Evolutionary conservation across 1,284 basidiomycete species (phyloP), one percentile per base, ranked within the genome.

Genomic region (Boletus semigastroideus): DNA sequence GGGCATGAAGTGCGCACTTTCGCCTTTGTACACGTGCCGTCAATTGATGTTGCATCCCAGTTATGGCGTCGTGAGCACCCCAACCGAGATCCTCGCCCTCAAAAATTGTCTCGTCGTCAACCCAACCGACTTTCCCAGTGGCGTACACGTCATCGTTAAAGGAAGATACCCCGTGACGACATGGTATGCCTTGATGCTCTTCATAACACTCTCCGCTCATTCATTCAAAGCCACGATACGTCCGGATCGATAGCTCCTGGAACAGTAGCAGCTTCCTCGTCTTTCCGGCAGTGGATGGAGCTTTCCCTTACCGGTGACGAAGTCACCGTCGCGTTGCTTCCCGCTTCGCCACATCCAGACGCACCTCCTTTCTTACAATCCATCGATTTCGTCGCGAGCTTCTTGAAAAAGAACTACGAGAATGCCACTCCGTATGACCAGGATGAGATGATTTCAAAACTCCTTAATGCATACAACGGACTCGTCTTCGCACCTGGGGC

Each of bases 71-170:
- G 78, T 78, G 6, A 62, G 71, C 22, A 73, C 77, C 48, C 85
- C 87, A 0, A 84, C 73, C 59, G 79, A 86, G 44, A 63, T 78
- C 12, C 78, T 93, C 31, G 93, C 92, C 0, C 74, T 93, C 54
- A 82, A 83, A n/a, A 95, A 94, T 68, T 85, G 90, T 57, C 68
- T 95, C 16, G 81, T 94, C 39, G 89, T 93, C 22, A 76, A 90
- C 68, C 84, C 87, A 2, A 72, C 74, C 10, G 92, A 95, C 69
- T 94, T 94, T 60, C 69, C 74, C 10, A 73, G 83, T 17, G 82
- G 84, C 14, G 79, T 85, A 55, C 91, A 92, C 71, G 86, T 92
- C 37, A 72, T 89, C 13, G 74, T 94, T 25, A 91, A 93, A 59
- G 76, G 80, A 48, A 64, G 72, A 50, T 94, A 78, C 63, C 76